These are phyloP conservation scores for Plenodomus biglobosus DNA, from an alignment of 2,329 filamentous ascomycete species.

Conservation along the genomic window DNA sequence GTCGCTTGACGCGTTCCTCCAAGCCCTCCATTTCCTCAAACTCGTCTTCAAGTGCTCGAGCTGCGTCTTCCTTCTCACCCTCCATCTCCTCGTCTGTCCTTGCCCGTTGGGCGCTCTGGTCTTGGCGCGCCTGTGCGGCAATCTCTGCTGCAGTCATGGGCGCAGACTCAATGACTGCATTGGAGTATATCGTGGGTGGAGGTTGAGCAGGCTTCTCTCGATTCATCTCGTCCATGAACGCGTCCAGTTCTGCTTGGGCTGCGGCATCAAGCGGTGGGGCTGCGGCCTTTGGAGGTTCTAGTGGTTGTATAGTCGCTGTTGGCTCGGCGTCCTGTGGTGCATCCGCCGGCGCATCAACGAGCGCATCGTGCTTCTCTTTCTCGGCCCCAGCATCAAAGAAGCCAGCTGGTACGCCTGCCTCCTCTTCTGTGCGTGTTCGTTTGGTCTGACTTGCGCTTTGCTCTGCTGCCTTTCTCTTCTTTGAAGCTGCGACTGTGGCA, in stretches of 20 bases:
- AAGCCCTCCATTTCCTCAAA: slow-evolving; percentile 55
- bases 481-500: slow-evolving; percentile 33
- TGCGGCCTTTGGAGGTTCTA: slow-evolving; percentile 9
- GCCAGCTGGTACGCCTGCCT: slow-evolving; percentile 35
- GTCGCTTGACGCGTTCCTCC: slow-evolving; percentile 48
- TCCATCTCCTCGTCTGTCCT: slow-evolving; percentile 50
- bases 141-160: slow-evolving; percentile 52
- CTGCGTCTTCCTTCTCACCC: slow-evolving; percentile 53
- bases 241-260: slow-evolving; percentile 59
- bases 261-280: slow-evolving; percentile 17
- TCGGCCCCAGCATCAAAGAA: slow-evolving; percentile 39
- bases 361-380: slow-evolving; percentile 9
- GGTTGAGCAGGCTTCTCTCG: slow-evolving; percentile 80
- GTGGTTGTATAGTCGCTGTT: slow-evolving; percentile 5
- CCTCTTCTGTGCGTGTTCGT: slow-evolving; percentile 37
- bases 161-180: slow-evolving; percentile 49
- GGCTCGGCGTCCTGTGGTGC: slow-evolving; percentile 2
- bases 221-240: slow-evolving; percentile 55
- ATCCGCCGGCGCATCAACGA: slow-evolving; percentile 1
- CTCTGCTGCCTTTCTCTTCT: slow-evolving; percentile 42
- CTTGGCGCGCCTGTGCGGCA: slow-evolving; percentile 49
- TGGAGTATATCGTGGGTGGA: slow-evolving; percentile 63
- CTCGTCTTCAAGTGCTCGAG: slow-evolving; percentile 49
- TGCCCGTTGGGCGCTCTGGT: slow-evolving; percentile 48
- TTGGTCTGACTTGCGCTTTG: slow-evolving; percentile 35